These are phyloP conservation scores for Cucurbita maxima DNA, from an alignment of 306 rosid genomes.

Conservation along the genomic window DNA sequence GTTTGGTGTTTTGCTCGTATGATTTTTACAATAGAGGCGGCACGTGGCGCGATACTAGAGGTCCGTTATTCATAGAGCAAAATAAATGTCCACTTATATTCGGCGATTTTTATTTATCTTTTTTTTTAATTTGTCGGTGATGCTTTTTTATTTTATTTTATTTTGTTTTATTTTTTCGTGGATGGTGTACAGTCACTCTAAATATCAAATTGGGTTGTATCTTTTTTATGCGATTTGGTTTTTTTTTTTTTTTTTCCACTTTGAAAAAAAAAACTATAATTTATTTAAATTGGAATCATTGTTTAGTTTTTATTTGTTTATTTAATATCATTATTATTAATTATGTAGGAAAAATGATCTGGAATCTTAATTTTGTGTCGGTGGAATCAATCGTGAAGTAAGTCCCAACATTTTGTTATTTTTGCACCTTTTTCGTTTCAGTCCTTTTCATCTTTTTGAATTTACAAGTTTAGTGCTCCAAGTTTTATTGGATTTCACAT, in stretches of 20 bases:
- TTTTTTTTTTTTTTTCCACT: not conserved
- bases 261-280: not conserved
- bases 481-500: not conserved
- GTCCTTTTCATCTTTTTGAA: too few species aligned
- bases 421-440: not conserved
- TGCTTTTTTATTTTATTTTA: not conserved
- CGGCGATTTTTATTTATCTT: not conserved
- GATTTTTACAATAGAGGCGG: not conserved
- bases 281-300: not conserved
- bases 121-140: not conserved
- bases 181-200: conserved; percentile 6
- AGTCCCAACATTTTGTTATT: not conserved
- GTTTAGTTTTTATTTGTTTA: not conserved
- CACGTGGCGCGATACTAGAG: not conserved
- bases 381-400: not conserved
- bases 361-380: not conserved
- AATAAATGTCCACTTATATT: not conserved
- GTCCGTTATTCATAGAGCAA: not conserved
- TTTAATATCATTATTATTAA: not conserved
- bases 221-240: not conserved
- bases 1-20: conserved; percentile 32
- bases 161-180: not conserved
- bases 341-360: not conserved
- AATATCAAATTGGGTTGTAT: not conserved
- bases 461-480: not conserved